phyloP scores from a whole-genome alignment of 2,329 filamentous ascomycete species.

The Basipetospora sp. region DNA sequence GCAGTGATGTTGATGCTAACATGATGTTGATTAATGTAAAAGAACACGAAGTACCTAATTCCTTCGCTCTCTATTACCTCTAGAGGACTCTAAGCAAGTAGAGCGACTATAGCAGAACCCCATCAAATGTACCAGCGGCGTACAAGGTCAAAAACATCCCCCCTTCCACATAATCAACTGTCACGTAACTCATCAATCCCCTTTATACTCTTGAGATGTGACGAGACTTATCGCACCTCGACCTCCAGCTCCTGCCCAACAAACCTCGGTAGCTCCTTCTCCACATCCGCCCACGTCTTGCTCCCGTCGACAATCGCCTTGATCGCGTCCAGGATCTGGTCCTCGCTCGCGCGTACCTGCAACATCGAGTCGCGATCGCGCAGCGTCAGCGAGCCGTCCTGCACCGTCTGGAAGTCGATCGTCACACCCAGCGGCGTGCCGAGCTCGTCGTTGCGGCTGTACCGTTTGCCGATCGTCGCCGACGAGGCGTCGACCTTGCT shows the following conservation, averaged over 20 bases:
- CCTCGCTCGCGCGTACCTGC: slow-evolving; percentile 65
- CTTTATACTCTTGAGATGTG: too few relatives aligned
- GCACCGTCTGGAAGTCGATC: slow-evolving; percentile 76
- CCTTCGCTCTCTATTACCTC: too few relatives aligned
- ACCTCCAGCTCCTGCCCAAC: slow-evolving; percentile 55
- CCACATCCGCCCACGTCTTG: slow-evolving; percentile 54
- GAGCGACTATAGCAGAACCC: too few relatives aligned
- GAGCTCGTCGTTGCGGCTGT: slow-evolving; percentile 76
- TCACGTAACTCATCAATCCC: too few relatives aligned
- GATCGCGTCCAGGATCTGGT: slow-evolving; percentile 57
- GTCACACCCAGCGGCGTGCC: slow-evolving; percentile 81
- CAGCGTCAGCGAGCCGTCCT: slow-evolving; percentile 67
- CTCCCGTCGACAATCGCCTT: slow-evolving; percentile 25
- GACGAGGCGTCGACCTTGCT: slow-evolving; percentile 69
- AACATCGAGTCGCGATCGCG: slow-evolving; percentile 71
- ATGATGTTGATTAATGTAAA: too few relatives aligned
- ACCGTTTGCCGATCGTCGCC: slow-evolving; percentile 77
- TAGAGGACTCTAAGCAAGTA: too few relatives aligned
- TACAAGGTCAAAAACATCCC: too few relatives aligned
- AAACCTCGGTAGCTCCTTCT: slow-evolving; percentile 68
- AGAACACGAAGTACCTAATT: too few relatives aligned
- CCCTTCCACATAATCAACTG: too few relatives aligned
- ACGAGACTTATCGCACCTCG: too few relatives aligned
- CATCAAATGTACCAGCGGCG: too few relatives aligned
- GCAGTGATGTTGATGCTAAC: too few relatives aligned